A percentile compares a stretch with the other conserved stretches of the same genome.
These are phyloP conservation scores for Saccharomycopsis vini DNA, from an alignment of 805 yeast species.

Conservation along the genomic window DNA sequence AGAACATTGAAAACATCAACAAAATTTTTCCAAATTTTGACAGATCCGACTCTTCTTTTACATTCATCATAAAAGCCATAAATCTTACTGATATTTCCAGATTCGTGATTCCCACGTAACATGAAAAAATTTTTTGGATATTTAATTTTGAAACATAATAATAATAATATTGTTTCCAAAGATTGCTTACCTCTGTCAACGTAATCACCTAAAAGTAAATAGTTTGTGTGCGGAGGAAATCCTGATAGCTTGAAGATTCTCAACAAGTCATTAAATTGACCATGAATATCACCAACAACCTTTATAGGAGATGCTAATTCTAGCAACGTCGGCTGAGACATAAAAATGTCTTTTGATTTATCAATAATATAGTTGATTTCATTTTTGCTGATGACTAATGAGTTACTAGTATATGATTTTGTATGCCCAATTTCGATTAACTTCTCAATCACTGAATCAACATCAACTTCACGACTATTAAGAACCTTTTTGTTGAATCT, in stretches of 20 bases:
- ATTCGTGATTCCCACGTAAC: constrained; percentile 92
- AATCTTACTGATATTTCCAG: constrained; percentile 93
- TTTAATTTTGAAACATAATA: constrained; percentile 89
- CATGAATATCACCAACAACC: constrained; percentile 82
- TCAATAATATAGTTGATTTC: constrained; percentile 17
- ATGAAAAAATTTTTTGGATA: constrained; percentile 94
- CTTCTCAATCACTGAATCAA: constrained; percentile 18
- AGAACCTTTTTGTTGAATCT: constrained; percentile 18
- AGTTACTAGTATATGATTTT: constrained; percentile 10
- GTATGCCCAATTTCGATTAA: constrained; percentile 17
- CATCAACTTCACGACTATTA: constrained; percentile 17
- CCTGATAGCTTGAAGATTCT: constrained; percentile 78
- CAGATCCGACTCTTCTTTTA: constrained; percentile 76
- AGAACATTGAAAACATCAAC: constrained; percentile 92
- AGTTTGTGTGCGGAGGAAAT: constrained; percentile 81
- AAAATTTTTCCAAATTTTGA: constrained; percentile 89
- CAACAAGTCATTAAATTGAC: constrained; percentile 71
- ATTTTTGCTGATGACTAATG: constrained; percentile 10
- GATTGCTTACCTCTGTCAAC: constrained; percentile 98
- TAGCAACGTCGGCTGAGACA: constrained; percentile 56
- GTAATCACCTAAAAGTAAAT: constrained; percentile 89
- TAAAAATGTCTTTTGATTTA: constrained; percentile 43
- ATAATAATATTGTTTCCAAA: constrained; percentile 77
- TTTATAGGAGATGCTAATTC: constrained; percentile 73
- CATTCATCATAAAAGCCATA: constrained; percentile 98